Evolutionary conservation across 257 asterid species (phyloP).

Genomic region (Anisodus tanguticus): DNA sequence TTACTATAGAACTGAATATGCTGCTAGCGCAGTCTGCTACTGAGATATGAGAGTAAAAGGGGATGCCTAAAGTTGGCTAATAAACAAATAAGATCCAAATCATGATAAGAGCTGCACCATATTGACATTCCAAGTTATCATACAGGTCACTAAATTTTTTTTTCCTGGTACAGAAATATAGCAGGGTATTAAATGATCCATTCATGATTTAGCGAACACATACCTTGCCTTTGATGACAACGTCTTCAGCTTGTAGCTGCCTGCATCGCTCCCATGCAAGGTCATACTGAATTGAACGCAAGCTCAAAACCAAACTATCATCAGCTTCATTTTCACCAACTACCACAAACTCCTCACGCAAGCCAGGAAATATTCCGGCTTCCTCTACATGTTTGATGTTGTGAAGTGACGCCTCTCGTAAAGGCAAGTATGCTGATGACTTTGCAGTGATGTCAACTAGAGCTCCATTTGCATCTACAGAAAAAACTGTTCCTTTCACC

Average conservation of each 20-base stretch:
- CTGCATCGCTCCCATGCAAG: conserved; percentile 97
- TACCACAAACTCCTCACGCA: conserved; percentile 78
- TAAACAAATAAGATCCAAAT: background rate
- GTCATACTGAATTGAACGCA: conserved; percentile 78
- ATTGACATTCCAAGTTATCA: background rate
- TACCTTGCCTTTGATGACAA: conserved; percentile 92
- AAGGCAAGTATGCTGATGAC: conserved; percentile 86
- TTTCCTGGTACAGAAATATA: too few relatives aligned
- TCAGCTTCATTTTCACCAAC: conserved; percentile 78
- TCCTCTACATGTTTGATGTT: conserved; percentile 68
- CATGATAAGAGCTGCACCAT: conserved; percentile 4
- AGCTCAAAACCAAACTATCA: conserved; percentile 89
- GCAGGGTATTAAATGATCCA: too few relatives aligned
- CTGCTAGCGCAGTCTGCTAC: background rate
- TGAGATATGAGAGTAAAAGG: background rate
- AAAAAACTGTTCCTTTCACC: conserved; percentile 87
- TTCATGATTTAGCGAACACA: conserved; percentile 18
- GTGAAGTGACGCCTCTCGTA: conserved; percentile 84
- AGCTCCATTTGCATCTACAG: conserved; percentile 80
- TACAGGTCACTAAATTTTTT: too few relatives aligned
- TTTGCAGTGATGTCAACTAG: conserved; percentile 91
- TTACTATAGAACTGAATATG: background rate
- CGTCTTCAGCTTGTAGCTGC: conserved; percentile 98
- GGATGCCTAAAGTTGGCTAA: background rate
- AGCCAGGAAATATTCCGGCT: conserved; percentile 88